Percentiles rank a stretch among this genome's conserved stretches.
These are phyloP conservation scores for Pyrus bretschneideri DNA, from an alignment of 306 rosid species.

Conservation along the genomic window DNA sequence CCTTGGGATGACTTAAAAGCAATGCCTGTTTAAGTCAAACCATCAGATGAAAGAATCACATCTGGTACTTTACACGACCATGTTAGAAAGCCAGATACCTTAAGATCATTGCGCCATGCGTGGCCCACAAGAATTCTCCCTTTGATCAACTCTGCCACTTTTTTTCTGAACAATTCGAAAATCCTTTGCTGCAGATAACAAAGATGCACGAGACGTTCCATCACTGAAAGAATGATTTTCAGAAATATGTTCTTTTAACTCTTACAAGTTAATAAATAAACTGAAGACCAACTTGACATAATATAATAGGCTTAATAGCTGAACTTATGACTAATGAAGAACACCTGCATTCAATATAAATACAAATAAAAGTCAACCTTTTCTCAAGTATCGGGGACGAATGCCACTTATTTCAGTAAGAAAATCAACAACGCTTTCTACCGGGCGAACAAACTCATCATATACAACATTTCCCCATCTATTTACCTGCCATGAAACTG, in stretches of 20 bases:
- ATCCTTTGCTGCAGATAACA: slow-evolving; percentile 57
- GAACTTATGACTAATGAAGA: background rate
- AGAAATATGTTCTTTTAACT: background rate
- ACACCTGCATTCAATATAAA: background rate
- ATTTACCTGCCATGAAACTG: slow-evolving; percentile 61
- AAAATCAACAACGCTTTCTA: slow-evolving; percentile 78
- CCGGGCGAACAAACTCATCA: slow-evolving; percentile 79
- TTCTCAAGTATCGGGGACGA: slow-evolving; percentile 69
- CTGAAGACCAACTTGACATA: no score
- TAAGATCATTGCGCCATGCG: no score
- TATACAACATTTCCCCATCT: slow-evolving; percentile 87
- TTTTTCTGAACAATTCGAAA: slow-evolving; percentile 41
- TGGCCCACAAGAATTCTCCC: no score
- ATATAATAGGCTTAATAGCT: background rate
- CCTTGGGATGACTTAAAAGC: slow-evolving; percentile 84
- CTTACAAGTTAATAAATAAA: background rate
- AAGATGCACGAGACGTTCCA: slow-evolving; percentile 4
- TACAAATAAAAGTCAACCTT: slow-evolving; percentile 41
- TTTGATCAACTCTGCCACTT: no score
- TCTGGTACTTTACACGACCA: background rate
- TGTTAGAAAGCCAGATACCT: no score
- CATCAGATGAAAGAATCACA: background rate
- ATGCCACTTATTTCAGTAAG: slow-evolving; percentile 90
- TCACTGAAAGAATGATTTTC: background rate
- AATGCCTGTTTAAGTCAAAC: slow-evolving; percentile 48